phyloP scores from a whole-genome alignment of 2,329 filamentous ascomycete species.

The Trichoderma pleuroti region DNA sequence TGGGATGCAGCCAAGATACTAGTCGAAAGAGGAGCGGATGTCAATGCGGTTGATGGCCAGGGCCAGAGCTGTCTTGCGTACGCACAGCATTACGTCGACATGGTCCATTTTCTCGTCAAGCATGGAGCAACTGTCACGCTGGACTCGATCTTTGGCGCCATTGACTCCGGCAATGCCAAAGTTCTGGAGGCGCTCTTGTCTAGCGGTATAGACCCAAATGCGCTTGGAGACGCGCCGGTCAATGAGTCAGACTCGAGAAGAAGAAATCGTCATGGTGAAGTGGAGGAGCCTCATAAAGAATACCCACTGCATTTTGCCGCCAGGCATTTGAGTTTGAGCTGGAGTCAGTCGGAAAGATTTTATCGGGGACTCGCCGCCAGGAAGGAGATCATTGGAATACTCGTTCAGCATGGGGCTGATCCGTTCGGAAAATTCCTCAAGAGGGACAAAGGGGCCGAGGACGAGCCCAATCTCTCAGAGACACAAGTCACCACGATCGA shows the following conservation, averaged over 20 bases:
- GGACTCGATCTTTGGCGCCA: slow-evolving; percentile 21
- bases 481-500: neutral
- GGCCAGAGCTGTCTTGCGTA: slow-evolving; percentile 19
- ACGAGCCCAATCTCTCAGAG: rapidly evolving
- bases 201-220: slow-evolving; percentile 19
- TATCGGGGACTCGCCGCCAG: neutral
- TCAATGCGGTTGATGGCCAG: slow-evolving; percentile 20
- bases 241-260: neutral
- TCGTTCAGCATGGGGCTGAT: slow-evolving; percentile 28
- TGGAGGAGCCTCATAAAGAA: neutral
- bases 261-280: no score
- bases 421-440: slow-evolving; percentile 24
- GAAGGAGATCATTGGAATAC: slow-evolving; percentile 17
- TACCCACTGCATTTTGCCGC: slow-evolving; percentile 20
- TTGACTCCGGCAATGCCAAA: slow-evolving; percentile 14
- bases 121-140: slow-evolving; percentile 21
- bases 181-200: slow-evolving; percentile 20
- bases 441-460: neutral
- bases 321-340: neutral
- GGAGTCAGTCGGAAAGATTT: no score
- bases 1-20: slow-evolving; percentile 22
- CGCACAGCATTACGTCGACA: slow-evolving; percentile 6
- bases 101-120: slow-evolving; percentile 20
- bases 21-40: slow-evolving; percentile 25
- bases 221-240: neutral